These are phyloP conservation scores for Pythium periplocum DNA, from an alignment of 352 stramenopile genomes.

Conservation along the genomic window DNA sequence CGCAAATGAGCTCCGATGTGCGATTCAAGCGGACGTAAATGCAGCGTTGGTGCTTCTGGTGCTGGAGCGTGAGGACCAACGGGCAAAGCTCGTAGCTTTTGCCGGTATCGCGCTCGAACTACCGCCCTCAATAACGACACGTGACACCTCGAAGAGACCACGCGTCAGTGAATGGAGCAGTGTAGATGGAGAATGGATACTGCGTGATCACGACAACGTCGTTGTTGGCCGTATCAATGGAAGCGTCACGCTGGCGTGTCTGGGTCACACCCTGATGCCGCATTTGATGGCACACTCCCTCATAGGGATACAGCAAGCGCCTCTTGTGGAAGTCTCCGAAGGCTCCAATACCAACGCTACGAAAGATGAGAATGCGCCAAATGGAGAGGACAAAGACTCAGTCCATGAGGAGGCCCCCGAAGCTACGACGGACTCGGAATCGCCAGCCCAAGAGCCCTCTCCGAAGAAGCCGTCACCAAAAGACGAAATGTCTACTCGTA, in stretches of 20 bases:
- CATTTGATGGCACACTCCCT: constrained; percentile 7
- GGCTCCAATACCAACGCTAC: neutral
- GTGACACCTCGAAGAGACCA: neutral
- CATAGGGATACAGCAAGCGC: neutral
- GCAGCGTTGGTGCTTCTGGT: constrained; percentile 13
- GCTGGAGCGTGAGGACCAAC: constrained; percentile 12
- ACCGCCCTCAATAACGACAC: constrained; percentile 5
- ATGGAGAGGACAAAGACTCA: neutral
- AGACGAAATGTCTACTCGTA: too few species aligned
- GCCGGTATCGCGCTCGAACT: constrained; percentile 10
- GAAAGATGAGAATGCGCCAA: neutral
- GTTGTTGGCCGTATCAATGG: constrained; percentile 2
- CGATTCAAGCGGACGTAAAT: constrained; percentile 3
- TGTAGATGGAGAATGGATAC: constrained; percentile 10
- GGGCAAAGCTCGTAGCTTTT: constrained; percentile 13
- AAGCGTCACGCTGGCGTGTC: constrained; percentile 13
- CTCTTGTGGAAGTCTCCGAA: neutral
- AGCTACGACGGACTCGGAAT: too few species aligned
- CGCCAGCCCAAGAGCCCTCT: too few species aligned
- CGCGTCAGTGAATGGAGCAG: constrained; percentile 16
- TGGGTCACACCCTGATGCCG: constrained; percentile 7
- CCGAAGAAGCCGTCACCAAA: too few species aligned
- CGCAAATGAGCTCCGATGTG: constrained; percentile 2
- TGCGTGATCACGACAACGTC: constrained; percentile 6
- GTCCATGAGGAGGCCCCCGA: too few species aligned